Conservation (phyloP, 768 basidiomycete species). For the Scleroderma bovista region DNA sequence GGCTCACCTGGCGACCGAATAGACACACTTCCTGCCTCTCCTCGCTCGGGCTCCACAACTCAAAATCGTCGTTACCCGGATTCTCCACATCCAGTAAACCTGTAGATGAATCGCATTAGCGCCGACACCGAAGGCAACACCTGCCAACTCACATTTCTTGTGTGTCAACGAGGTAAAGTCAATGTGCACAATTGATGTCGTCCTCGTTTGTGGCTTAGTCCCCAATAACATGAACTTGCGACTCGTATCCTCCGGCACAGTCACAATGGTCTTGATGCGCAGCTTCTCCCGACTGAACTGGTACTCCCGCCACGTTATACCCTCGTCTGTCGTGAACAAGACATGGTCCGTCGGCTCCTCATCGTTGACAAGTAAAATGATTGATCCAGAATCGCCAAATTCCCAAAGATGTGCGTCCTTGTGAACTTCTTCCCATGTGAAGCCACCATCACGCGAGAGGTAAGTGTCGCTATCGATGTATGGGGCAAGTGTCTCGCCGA, state of each 20-base stretch:
- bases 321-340: conserved; percentile 87
- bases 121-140: no score
- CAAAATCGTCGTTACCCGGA: conserved; percentile 87
- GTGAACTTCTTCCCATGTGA: conserved; percentile 98
- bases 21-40: conserved; percentile 83
- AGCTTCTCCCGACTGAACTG: conserved; percentile 68
- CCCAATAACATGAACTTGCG: conserved; percentile 88
- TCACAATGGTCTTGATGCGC: conserved; percentile 71
- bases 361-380: conserved; percentile 92
- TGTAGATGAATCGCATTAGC: conserved; percentile 23
- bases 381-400: conserved; percentile 94
- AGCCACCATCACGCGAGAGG: conserved; percentile 93
- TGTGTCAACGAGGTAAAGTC: conserved; percentile 81
- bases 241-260: conserved; percentile 87
- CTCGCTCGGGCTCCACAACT: conserved; percentile 94
- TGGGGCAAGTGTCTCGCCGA: conserved; percentile 73
- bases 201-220: conserved; percentile 37
- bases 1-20: conserved; percentile 79
- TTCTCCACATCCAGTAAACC: conserved; percentile 66
- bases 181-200: conserved; percentile 65
- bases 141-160: conserved; percentile 73
- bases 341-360: conserved; percentile 89
- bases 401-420: conserved; percentile 98
- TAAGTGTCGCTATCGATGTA: conserved; percentile 93
- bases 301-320: conserved; percentile 83